Conservation (phyloP, 202 grass and related monocot species). For the Zoysia matrella region DNA sequence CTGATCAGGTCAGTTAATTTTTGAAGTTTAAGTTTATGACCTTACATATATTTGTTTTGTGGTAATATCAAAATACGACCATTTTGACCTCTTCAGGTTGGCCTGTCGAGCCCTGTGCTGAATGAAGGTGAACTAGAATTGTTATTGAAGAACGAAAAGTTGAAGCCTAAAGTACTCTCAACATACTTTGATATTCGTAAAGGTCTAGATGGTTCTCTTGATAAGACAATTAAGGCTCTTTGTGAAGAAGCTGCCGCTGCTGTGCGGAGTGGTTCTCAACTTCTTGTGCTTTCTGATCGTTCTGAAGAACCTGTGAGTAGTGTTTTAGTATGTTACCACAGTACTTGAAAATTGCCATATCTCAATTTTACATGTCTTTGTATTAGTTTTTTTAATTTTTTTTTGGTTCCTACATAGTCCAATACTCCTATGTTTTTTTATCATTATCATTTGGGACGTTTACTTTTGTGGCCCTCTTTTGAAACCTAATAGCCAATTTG, state of each 20-base stretch:
- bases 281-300: slow-evolving; percentile 97
- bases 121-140: slow-evolving; percentile 97
- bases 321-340: slow-evolving; percentile 30
- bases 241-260: slow-evolving; percentile 97
- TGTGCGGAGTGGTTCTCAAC: slow-evolving; percentile 90
- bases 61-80: slow-evolving; percentile 30
- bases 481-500: too few species aligned
- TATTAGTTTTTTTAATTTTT: slow-evolving; percentile 29
- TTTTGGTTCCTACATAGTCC: background rate
- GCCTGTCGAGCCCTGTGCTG: slow-evolving; percentile 84
- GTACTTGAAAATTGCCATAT: background rate
- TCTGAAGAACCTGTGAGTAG: slow-evolving; percentile 83
- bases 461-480: too few species aligned
- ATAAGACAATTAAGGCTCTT: slow-evolving; percentile 68
- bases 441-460: too few species aligned
- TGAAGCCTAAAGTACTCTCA: slow-evolving; percentile 83
- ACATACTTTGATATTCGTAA: slow-evolving; percentile 92
- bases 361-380: background rate
- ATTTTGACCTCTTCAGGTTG: slow-evolving; percentile 71
- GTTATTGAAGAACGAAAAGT: slow-evolving; percentile 74
- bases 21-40: slow-evolving; percentile 5
- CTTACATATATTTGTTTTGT: slow-evolving; percentile 34
- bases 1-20: slow-evolving; percentile 86
- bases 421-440: background rate
- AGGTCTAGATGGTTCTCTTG: slow-evolving; percentile 95